A percentile compares a stretch with the other conserved stretches of the same genome.
Evolutionary conservation across 140 eudicot species (phyloP).

Genomic region (Anethum foeniculum): DNA sequence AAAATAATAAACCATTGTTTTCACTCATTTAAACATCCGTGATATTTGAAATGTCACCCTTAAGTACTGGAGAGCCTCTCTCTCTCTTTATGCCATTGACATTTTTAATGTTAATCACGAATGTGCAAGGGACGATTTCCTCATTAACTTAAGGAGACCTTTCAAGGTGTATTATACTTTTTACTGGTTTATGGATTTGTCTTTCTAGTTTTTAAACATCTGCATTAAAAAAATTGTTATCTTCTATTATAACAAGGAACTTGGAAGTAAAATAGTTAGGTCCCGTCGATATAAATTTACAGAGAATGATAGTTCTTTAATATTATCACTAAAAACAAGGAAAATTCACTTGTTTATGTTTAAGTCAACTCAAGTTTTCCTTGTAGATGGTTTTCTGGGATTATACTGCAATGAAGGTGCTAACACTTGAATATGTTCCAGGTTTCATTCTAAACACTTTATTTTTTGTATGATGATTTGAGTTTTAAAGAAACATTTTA

Average conservation of each 20-base stretch:
- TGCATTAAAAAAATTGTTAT: not conserved
- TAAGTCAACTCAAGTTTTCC: conserved; percentile 1
- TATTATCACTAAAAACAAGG: not conserved
- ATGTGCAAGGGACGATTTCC: not conserved
- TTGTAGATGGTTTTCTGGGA: conserved; percentile 90
- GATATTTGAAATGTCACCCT: not conserved
- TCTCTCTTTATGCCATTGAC: not conserved
- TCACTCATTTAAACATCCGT: not conserved
- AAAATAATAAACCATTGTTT: not conserved
- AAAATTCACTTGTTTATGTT: not conserved
- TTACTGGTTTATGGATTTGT: not conserved
- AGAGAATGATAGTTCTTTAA: not conserved
- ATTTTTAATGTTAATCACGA: not conserved
- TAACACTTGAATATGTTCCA: conserved; percentile 97
- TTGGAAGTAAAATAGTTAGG: not conserved
- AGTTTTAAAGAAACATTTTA: not conserved
- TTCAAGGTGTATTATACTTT: not conserved
- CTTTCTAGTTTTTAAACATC: not conserved
- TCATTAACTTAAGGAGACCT: not conserved
- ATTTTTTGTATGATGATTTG: not conserved
- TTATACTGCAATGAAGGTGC: conserved; percentile 86
- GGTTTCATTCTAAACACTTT: conserved; percentile 42
- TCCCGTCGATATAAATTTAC: not conserved
- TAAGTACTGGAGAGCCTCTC: not conserved
- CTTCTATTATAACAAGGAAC: not conserved